Evolutionary conservation across 2,329 filamentous ascomycete species (phyloP).

Genomic region (Sporothrix phasma): DNA sequence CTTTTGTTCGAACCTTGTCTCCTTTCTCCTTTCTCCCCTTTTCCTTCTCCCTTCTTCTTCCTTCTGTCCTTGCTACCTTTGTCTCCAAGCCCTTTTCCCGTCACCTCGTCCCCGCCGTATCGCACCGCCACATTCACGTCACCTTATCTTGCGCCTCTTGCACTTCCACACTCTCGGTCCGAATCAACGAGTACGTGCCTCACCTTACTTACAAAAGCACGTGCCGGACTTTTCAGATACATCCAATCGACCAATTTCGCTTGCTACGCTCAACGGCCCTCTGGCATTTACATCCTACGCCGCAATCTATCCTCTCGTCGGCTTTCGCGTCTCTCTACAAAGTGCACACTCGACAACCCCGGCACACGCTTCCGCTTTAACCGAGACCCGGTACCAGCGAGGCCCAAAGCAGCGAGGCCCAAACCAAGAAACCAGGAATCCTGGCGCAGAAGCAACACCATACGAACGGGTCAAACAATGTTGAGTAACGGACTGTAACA

Average conservation of each 20-base stretch:
- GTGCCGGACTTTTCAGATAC: not conserved
- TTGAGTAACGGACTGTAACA: not conserved
- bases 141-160: slow-evolving; percentile 5
- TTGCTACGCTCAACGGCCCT: too few relatives aligned
- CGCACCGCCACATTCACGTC: not conserved
- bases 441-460: not conserved
- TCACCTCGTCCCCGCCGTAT: not conserved
- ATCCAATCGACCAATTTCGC: not conserved
- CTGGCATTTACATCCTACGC: not conserved
- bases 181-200: not conserved
- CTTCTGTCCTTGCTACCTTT: not conserved
- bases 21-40: not conserved
- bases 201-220: not conserved
- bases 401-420: too few relatives aligned
- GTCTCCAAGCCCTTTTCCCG: too few relatives aligned
- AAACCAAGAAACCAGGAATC: not conserved
- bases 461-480: not conserved
- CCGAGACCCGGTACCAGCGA: not conserved
- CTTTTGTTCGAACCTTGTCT: not conserved
- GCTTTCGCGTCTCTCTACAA: too few relatives aligned
- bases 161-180: slow-evolving; percentile 6
- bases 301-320: too few relatives aligned
- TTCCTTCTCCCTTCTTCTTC: not conserved
- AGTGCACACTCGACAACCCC: not conserved
- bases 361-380: not conserved